These are phyloP conservation scores for Isabelozyma heimii DNA, from an alignment of 805 yeast species.

Conservation along the genomic window DNA sequence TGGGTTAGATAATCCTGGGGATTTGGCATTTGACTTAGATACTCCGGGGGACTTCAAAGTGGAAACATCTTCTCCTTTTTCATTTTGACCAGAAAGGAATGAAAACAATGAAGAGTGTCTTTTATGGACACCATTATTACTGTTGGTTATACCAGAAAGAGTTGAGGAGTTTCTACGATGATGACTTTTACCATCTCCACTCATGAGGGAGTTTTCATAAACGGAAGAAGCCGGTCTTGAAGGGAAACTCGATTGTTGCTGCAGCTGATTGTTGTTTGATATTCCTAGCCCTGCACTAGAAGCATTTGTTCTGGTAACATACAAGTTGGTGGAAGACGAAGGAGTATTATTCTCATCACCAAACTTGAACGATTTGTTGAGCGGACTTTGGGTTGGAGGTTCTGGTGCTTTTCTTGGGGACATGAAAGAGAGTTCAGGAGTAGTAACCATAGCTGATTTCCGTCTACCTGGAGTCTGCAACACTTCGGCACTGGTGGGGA, in stretches of 20 bases:
- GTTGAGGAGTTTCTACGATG: conserved; percentile 29
- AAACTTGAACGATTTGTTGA: conserved; percentile 27
- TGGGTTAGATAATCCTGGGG: background rate
- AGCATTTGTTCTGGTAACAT: conserved; percentile 23
- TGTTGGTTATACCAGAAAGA: conserved; percentile 15
- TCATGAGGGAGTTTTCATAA: conserved; percentile 41
- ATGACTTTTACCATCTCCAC: conserved; percentile 12
- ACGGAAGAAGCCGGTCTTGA: conserved; percentile 50
- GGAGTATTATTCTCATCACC: conserved; percentile 17
- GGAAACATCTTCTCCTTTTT: conserved; percentile 4
- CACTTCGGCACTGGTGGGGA: conserved; percentile 8
- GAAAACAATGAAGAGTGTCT: conserved; percentile 62
- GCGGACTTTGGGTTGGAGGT: conserved; percentile 51
- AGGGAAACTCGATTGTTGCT: conserved; percentile 3
- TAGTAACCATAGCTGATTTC: background rate
- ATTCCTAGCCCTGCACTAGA: conserved; percentile 15
- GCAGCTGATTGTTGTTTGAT: background rate
- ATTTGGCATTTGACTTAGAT: background rate
- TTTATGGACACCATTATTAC: conserved; percentile 33
- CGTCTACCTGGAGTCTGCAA: conserved; percentile 1
- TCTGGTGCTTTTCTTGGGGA: conserved; percentile 76
- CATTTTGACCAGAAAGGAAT: conserved; percentile 39
- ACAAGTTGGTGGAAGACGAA: conserved; percentile 3
- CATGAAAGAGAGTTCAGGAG: conserved; percentile 31
- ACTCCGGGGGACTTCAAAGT: background rate